These are phyloP conservation scores for Cornus kousa DNA, from an alignment of 148 eudicot species.

Conservation along the genomic window DNA sequence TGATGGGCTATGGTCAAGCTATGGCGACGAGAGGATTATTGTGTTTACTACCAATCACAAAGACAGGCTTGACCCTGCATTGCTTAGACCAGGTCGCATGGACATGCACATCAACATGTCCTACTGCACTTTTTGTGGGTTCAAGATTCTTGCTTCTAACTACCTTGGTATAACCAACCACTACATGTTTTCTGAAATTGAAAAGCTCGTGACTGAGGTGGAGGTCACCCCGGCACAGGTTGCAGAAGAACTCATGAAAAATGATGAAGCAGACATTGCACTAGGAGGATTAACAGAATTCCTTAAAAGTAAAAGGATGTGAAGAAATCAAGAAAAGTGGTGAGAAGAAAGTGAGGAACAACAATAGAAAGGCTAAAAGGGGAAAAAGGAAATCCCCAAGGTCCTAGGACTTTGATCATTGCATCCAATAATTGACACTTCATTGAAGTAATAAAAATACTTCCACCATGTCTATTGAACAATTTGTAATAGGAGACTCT, in stretches of 20 bases:
- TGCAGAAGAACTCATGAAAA: slow-evolving; percentile 18
- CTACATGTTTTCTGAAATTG: background rate
- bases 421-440: background rate
- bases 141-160: too few species aligned
- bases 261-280: slow-evolving; percentile 4
- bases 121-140: too few species aligned
- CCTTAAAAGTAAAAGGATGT: background rate
- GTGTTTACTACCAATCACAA: too few species aligned
- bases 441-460: background rate
- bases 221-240: slow-evolving; percentile 16
- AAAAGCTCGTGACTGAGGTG: slow-evolving; percentile 1
- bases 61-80: too few species aligned
- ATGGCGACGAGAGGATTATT: too few species aligned
- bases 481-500: too few species aligned
- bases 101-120: too few species aligned
- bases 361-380: background rate
- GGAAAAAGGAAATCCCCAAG: background rate
- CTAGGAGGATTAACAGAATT: background rate
- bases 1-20: too few species aligned
- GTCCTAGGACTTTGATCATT: background rate
- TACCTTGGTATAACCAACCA: slow-evolving; percentile 5
- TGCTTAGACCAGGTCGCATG: too few species aligned
- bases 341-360: background rate
- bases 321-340: background rate
- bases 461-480: background rate